phyloP scores from a whole-genome alignment of 2,329 filamentous ascomycete genomes.

The Epichloe scottii region DNA sequence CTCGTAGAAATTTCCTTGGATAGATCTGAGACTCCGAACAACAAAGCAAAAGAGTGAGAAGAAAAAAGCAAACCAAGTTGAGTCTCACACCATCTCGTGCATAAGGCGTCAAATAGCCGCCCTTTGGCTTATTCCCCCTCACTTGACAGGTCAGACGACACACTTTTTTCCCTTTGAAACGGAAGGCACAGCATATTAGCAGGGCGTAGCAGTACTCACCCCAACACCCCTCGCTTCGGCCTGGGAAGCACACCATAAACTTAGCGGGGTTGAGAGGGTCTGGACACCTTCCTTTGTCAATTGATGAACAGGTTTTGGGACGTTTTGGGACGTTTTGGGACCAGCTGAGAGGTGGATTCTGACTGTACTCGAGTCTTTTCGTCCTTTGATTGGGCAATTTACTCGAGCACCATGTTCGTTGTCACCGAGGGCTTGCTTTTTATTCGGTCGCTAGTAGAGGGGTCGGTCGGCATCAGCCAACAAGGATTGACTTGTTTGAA shows the following conservation, averaged over 20 bases:
- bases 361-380: neutral
- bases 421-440: slow-evolving; percentile 1
- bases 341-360: slow-evolving; percentile 1
- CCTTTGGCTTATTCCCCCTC: slow-evolving; percentile 14
- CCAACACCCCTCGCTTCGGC: neutral
- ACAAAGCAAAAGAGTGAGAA: neutral
- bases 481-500: neutral
- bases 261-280: neutral
- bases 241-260: neutral
- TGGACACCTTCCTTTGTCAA: slow-evolving; percentile 1
- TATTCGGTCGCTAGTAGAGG: neutral
- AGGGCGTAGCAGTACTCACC: neutral
- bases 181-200: neutral
- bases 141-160: slow-evolving; percentile 14
- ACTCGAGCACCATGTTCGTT: slow-evolving; percentile 2
- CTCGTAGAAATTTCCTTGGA: neutral
- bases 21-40: neutral
- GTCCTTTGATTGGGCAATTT: neutral
- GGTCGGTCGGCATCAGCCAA: neutral
- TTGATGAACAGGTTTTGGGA: neutral
- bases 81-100: slow-evolving; percentile 17
- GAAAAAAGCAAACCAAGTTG: slow-evolving; percentile 5
- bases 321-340: neutral
- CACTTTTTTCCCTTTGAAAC: neutral
- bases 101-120: slow-evolving; percentile 11